Percentiles rank a stretch among this genome's conserved stretches.
phyloP scores from a whole-genome alignment of 2,329 filamentous ascomycete species.

The Colletotrichum orbiculare region DNA sequence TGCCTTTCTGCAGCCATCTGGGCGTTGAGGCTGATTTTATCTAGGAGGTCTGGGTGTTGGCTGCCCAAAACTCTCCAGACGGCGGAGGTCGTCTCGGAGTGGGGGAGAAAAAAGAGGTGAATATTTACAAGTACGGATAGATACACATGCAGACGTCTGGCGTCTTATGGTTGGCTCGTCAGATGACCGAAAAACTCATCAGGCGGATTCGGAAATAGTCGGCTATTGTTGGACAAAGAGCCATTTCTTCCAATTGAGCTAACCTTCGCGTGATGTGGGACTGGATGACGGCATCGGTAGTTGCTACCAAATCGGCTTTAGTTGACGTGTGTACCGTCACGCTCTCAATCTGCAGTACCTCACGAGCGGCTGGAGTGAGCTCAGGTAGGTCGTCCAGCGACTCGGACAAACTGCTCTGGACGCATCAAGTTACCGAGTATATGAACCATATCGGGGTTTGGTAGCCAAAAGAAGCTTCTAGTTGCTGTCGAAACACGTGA shows the following conservation, averaged over 20 bases:
- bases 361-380: too few species aligned
- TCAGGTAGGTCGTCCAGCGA: too few species aligned
- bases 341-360: too few species aligned
- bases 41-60: not conserved
- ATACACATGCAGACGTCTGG: too few species aligned
- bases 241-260: constrained; percentile 9
- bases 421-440: too few species aligned
- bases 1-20: constrained; percentile 10
- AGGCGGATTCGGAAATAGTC: constrained; percentile 10
- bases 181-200: constrained; percentile 20
- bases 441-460: too few species aligned
- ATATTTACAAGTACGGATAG: too few species aligned
- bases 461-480: too few species aligned
- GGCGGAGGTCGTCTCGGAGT: too few species aligned
- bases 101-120: too few species aligned
- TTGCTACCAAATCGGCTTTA: constrained; percentile 4
- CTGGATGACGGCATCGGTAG: constrained; percentile 17
- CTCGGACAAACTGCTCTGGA: too few species aligned
- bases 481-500: too few species aligned
- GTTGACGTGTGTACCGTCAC: not conserved
- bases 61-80: not conserved
- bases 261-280: constrained; percentile 20
- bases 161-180: constrained; percentile 9
- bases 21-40: not conserved
- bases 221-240: constrained; percentile 5